Conservation (phyloP, 805 yeast genomes). For the Ogataea zsoltii region DNA sequence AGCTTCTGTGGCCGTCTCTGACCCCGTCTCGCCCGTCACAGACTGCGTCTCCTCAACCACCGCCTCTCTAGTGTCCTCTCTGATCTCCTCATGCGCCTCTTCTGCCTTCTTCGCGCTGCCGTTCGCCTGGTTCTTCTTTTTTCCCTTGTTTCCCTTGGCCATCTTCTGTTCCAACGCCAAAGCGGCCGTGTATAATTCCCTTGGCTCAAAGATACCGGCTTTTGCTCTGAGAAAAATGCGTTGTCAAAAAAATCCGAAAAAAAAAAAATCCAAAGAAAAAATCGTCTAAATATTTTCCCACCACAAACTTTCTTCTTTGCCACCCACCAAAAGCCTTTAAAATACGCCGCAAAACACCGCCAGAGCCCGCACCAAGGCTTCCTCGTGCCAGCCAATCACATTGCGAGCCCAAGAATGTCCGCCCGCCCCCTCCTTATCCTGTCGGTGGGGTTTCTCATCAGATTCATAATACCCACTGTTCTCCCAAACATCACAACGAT, state of each 20-base stretch:
- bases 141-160: conserved; percentile 9
- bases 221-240: neutral
- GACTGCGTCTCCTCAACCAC: too few relatives aligned
- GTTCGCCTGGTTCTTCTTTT: conserved; percentile 2
- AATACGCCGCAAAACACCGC: too few relatives aligned
- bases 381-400: too few relatives aligned
- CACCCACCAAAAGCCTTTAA: too few relatives aligned
- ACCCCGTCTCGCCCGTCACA: neutral
- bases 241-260: conserved; percentile 5
- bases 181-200: neutral
- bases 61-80: too few relatives aligned
- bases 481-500: conserved; percentile 33
- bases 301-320: neutral
- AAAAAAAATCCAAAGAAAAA: neutral
- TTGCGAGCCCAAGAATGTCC: neutral
- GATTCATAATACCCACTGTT: conserved; percentile 29
- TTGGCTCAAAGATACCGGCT: neutral
- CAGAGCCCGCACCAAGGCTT: too few relatives aligned
- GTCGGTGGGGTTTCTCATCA: conserved; percentile 26
- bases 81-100: neutral
- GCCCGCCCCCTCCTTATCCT: conserved; percentile 16
- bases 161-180: neutral
- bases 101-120: neutral
- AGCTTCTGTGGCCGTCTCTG: neutral
- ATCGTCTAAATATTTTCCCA: neutral